Percentiles rank a stretch among this genome's conserved stretches.
Conservation (phyloP, 1,139 yeast genomes). For the Taphrina sp. region DNA sequence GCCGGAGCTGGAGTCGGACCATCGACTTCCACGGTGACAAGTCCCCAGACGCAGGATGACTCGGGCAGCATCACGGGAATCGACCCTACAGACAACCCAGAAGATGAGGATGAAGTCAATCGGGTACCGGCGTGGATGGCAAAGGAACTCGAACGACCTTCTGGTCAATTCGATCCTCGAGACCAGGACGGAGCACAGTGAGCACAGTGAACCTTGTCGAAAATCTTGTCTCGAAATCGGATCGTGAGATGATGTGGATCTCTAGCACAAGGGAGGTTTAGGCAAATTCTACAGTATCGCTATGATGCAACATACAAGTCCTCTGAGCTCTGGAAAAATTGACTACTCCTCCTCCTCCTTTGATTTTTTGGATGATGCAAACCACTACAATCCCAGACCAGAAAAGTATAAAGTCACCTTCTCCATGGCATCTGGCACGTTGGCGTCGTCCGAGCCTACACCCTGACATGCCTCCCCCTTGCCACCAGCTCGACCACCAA, state of each 20-base stretch:
- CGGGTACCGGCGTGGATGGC: slow-evolving; percentile 15
- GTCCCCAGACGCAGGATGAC: background rate
- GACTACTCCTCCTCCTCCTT: too few relatives aligned
- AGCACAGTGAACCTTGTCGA: background rate
- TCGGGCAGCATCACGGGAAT: background rate
- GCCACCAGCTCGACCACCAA: slow-evolving; percentile 99
- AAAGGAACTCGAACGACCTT: slow-evolving; percentile 1
- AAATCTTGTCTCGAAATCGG: background rate
- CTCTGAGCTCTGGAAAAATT: too few relatives aligned
- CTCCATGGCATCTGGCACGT: slow-evolving; percentile 68
- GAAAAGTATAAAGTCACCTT: slow-evolving; percentile 48
- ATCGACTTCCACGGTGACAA: too few relatives aligned
- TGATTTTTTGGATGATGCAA: too few relatives aligned
- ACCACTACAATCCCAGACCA: background rate
- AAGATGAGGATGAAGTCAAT: background rate
- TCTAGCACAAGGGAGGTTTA: too few relatives aligned
- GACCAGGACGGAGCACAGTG: slow-evolving; percentile 20
- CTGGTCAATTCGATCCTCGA: background rate
- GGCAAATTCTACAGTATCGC: too few relatives aligned
- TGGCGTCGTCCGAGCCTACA: slow-evolving; percentile 79
- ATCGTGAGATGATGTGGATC: too few relatives aligned
- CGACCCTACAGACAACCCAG: background rate
- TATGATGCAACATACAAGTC: too few relatives aligned
- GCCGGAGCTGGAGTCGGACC: background rate
- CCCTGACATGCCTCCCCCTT: slow-evolving; percentile 96